Conservation (phyloP, 768 basidiomycete species). For the Leucocoprinus birnbaumii region DNA sequence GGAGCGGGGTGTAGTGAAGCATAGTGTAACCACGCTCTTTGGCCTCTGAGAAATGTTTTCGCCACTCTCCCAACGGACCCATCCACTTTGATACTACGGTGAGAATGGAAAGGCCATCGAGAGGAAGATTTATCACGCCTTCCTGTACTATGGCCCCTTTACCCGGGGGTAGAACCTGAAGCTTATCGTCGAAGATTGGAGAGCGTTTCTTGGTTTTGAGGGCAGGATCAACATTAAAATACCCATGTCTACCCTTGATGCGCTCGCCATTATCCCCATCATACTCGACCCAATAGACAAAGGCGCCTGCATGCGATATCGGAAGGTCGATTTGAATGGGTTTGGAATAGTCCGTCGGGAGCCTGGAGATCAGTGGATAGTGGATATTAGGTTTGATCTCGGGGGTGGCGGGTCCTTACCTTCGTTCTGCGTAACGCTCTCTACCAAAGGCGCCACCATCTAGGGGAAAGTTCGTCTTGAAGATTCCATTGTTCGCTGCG, state of each 20-base stretch:
- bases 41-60: constrained; percentile 76
- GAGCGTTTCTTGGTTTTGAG: constrained; percentile 74
- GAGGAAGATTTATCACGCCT: constrained; percentile 64
- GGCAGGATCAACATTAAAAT: constrained; percentile 95
- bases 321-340: constrained; percentile 93
- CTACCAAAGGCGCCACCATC: constrained; percentile 87
- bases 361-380: constrained; percentile 39
- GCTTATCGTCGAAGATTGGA: constrained; percentile 61
- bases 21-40: constrained; percentile 94
- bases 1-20: constrained; percentile 95
- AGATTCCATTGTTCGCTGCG: constrained; percentile 84
- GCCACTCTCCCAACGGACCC: constrained; percentile 81
- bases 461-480: constrained; percentile 96
- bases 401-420: constrained; percentile 47
- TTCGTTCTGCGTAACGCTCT: constrained; percentile 68
- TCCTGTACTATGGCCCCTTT: constrained; percentile 52
- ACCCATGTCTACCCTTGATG: constrained; percentile 82
- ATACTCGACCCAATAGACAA: constrained; percentile 94
- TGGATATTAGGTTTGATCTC: constrained; percentile 17
- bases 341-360: constrained; percentile 85
- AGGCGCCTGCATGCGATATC: constrained; percentile 95
- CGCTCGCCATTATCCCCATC: constrained; percentile 64
- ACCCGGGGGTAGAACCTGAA: constrained; percentile 47
- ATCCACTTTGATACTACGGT: constrained; percentile 98
- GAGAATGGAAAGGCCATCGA: constrained; percentile 86